Percentiles rank a stretch among this genome's conserved stretches.
These are phyloP conservation scores for Gaeumannomyces tritici DNA, from an alignment of 2,329 filamentous ascomycete genomes.

Conservation along the genomic window DNA sequence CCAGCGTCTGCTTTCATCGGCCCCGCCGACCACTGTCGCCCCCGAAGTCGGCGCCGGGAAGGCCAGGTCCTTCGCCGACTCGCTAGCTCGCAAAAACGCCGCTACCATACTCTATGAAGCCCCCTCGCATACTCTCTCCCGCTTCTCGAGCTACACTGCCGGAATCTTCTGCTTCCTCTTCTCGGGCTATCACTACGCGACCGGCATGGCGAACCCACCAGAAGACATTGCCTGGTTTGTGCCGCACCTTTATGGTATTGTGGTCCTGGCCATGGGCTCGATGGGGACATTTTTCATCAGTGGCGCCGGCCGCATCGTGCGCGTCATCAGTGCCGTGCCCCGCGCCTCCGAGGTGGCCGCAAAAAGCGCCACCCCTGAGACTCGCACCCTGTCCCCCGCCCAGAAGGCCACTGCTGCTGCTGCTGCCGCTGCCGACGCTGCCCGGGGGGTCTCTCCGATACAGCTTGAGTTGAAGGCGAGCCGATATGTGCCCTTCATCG, in stretches of 20 bases:
- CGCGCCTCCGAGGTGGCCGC: slow-evolving; percentile 5
- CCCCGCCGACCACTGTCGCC: slow-evolving; percentile 21
- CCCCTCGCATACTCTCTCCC: slow-evolving; percentile 53
- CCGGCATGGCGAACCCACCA: slow-evolving; percentile 34
- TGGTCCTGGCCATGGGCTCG: slow-evolving; percentile 49
- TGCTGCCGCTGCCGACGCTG: slow-evolving; percentile 7
- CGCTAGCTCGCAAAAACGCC: slow-evolving; percentile 43
- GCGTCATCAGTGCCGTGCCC: slow-evolving; percentile 45
- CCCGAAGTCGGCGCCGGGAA: slow-evolving; percentile 35
- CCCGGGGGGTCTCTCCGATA: slow-evolving; percentile 19
- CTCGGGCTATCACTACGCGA: slow-evolving; percentile 15
- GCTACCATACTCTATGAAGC: slow-evolving; percentile 55
- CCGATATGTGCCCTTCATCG: slow-evolving; percentile 37
- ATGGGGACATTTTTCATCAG: slow-evolving; percentile 52
- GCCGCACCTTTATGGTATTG: slow-evolving; percentile 42
- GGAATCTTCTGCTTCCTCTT: slow-evolving; percentile 43
- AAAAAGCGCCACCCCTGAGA: slow-evolving; percentile 6
- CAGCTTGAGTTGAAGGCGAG: slow-evolving; percentile 43
- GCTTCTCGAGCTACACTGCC: slow-evolving; percentile 48
- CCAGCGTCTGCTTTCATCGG: slow-evolving; percentile 23
- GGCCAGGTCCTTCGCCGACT: slow-evolving; percentile 35
- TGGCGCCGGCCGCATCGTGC: slow-evolving; percentile 48
- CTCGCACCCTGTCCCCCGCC: slow-evolving; percentile 6
- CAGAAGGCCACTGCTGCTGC: slow-evolving; percentile 8
- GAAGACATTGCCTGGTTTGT: slow-evolving; percentile 46